phyloP scores from a whole-genome alignment of 2,329 filamentous ascomycete genomes.

The Hymenoscyphus infarciens region DNA sequence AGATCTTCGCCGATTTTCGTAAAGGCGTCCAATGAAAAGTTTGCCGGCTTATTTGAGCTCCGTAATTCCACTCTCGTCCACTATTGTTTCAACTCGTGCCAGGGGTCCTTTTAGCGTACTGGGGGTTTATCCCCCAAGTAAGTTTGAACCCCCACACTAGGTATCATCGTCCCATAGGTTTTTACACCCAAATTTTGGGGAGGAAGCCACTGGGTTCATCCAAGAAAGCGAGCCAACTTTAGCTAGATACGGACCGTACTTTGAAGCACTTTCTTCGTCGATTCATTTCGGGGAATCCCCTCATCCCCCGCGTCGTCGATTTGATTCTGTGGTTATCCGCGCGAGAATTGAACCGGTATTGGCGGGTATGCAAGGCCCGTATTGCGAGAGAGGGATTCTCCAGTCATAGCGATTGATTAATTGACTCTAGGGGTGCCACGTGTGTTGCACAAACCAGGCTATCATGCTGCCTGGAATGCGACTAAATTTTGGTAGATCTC shows the following conservation, averaged over 20 bases:
- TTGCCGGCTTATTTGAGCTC: background rate
- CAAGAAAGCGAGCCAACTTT: constrained; percentile 1
- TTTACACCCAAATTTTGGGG: background rate
- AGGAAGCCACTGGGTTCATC: background rate
- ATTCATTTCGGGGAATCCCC: background rate
- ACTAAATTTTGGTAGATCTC: background rate
- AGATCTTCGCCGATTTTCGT: background rate
- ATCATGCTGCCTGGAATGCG: background rate
- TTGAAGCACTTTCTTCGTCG: background rate
- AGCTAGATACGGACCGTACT: background rate
- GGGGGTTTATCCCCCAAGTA: background rate
- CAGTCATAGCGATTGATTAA: constrained; percentile 15
- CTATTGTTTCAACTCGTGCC: background rate
- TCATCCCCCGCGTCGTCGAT: background rate
- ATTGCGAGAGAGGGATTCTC: background rate
- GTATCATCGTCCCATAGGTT: background rate
- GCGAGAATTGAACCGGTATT: background rate
- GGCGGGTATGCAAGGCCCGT: constrained; percentile 3
- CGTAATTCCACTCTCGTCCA: background rate
- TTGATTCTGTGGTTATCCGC: background rate
- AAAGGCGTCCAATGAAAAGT: background rate
- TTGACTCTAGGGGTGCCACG: constrained; percentile 6
- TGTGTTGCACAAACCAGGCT: constrained; percentile 7
- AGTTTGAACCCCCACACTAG: constrained; percentile 1
- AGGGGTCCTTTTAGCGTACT: background rate